phyloP scores from a whole-genome alignment of 352 stramenopile species.

The Globisporangium splendens region DNA sequence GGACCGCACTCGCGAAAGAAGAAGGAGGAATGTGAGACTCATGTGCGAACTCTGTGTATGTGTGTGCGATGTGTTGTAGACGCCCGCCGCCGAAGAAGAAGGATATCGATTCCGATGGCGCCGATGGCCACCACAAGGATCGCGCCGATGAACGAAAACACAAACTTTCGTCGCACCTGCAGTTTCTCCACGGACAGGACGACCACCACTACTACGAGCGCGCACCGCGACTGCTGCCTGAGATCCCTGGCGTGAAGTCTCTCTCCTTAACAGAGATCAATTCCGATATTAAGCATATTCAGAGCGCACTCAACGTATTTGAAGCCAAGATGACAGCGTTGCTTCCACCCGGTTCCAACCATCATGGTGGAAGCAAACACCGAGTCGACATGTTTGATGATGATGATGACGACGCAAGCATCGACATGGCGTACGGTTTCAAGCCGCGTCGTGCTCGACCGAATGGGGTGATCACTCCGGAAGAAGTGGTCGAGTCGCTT shows the following conservation, averaged over 20 bases:
- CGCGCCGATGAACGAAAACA: conserved; percentile 5
- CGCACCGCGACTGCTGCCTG: conserved; percentile 43
- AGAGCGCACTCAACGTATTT: conserved; percentile 42
- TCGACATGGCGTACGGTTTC: not conserved
- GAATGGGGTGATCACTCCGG: conserved; percentile 52
- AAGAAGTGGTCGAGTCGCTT: conserved; percentile 73
- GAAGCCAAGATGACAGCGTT: conserved; percentile 27
- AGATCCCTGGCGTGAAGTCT: conserved; percentile 52
- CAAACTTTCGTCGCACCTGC: conserved; percentile 22
- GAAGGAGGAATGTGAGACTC: not conserved
- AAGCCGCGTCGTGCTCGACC: conserved; percentile 18
- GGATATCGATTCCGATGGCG: conserved; percentile 25
- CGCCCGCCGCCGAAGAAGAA: conserved; percentile 54
- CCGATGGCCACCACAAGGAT: conserved; percentile 18
- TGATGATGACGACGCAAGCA: conserved; percentile 1
- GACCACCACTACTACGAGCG: conserved; percentile 42
- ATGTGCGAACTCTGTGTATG: not conserved
- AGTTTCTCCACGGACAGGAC: conserved; percentile 29
- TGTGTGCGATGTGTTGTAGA: conserved; percentile 17
- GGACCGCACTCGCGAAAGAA: not conserved
- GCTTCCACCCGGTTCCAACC: conserved; percentile 10
- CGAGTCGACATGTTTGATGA: not conserved
- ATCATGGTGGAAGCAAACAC: conserved; percentile 1
- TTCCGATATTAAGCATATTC: conserved; percentile 56
- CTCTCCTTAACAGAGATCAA: conserved; percentile 46